Evolutionary conservation across 805 yeast genomes (phyloP), one percentile per base, ranked within the genome.

Genomic region (Metschnikowia dekortorum): DNA sequence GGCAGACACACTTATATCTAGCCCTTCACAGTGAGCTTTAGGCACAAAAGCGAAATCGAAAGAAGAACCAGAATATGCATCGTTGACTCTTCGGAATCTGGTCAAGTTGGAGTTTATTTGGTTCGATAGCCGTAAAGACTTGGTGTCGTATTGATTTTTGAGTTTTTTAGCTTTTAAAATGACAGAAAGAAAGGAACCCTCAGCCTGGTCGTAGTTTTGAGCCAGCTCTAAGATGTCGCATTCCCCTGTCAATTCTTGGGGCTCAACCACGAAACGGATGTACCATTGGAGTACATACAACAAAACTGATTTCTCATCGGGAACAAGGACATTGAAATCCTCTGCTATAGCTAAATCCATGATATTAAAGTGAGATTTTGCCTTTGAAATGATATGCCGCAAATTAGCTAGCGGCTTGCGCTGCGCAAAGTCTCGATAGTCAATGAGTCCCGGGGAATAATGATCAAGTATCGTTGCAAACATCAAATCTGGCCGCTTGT

Each of bases 201-300:
- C 38, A n/a, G 29, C 9, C n/a, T 10, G n/a, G n/a, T 28, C 26
- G 40, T 51, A 46, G 18, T 29, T 32, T 28, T 43, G 28, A 32
- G 31, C 39, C 11, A 39, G 36, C 22, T 42, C 46, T 6, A 33
- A 14, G 34, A 13, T 36, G 4, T 39, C 45, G 11, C 30, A 33
- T 16, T 31, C 34, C 7, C 28, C n/a, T 28, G 44, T 33, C 31
- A 14, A 14, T 34, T 44, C 46, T 36, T 14, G 39, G 14, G 43
- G 11, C 10, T 39, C 42, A 10, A 47, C 43, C 44, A 69, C 73
- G 52, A 71, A 69, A 28, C 52, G 54, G 49, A 79, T 80, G 64
- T 74, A 82, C 82, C 84, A 79, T 57, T 82, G 79, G 11, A 84
- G 75, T 9, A 83, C 63, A 59, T 80, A 83, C 14, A 84, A 75